These are phyloP conservation scores for Pluteus cervinus DNA, from an alignment of 768 basidiomycete genomes.

Conservation along the genomic window DNA sequence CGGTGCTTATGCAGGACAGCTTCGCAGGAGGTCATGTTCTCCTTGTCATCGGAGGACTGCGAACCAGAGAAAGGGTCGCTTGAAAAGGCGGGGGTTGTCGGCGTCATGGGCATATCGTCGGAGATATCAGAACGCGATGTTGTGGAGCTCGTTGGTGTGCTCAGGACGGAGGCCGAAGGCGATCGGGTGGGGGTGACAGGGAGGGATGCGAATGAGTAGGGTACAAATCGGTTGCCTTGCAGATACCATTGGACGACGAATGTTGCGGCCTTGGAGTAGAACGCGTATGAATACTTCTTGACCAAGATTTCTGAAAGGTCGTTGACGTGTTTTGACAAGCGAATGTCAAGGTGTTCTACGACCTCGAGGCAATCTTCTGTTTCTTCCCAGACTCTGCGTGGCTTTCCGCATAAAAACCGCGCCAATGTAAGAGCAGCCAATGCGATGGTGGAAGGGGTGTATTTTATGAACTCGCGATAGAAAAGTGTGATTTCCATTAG, in stretches of 20 bases:
- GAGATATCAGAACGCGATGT: slow-evolving; percentile 71
- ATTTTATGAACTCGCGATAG: slow-evolving; percentile 91
- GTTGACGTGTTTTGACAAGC: slow-evolving; percentile 83
- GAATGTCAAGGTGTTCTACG: slow-evolving; percentile 79
- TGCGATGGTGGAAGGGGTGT: slow-evolving; percentile 81
- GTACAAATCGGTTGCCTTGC: slow-evolving; percentile 71
- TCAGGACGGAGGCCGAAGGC: slow-evolving; percentile 48
- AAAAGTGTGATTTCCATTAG: slow-evolving; percentile 99
- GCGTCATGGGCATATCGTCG: slow-evolving; percentile 82
- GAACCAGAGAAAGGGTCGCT: slow-evolving; percentile 49
- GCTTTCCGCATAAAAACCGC: slow-evolving; percentile 78
- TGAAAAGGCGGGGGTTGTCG: slow-evolving; percentile 63
- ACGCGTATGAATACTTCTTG: slow-evolving; percentile 96
- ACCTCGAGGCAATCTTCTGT: slow-evolving; percentile 80
- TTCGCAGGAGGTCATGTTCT: slow-evolving; percentile 72
- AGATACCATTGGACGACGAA: slow-evolving; percentile 93
- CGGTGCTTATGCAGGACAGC: slow-evolving; percentile 67
- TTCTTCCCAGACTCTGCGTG: slow-evolving; percentile 77
- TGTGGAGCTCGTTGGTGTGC: slow-evolving; percentile 71
- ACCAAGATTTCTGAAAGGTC: slow-evolving; percentile 93
- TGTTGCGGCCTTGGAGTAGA: slow-evolving; percentile 94
- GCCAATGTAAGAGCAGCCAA: slow-evolving; percentile 86
- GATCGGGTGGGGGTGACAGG: slow-evolving; percentile 65
- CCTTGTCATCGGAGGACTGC: slow-evolving; percentile 68
- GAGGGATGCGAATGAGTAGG: slow-evolving; percentile 38